Base-by-base conservation (phyloP, 192 early-diverging fungal species). In the Coemansia reversa region DNA sequence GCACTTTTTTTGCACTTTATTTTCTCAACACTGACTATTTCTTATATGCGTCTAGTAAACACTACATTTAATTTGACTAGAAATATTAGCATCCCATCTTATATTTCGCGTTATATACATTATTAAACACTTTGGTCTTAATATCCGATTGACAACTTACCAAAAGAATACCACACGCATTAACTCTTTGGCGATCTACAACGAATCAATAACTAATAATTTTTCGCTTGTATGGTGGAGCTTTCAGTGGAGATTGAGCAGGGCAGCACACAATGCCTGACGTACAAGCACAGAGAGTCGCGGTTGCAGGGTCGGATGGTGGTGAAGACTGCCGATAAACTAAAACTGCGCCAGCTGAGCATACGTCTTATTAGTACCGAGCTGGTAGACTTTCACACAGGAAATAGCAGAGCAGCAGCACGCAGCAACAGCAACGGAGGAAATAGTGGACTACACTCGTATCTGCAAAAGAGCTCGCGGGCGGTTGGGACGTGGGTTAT, bases 331-430 rank as follows among this genome's bases (percentile, higher is more conserved):
- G 61, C 52, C 19, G 70, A 74, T 67, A 66, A 53, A 53, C 67
- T 70, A 5, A 74, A 79, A 39, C 59, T 79, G 16, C 67, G 71
- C 0, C 71, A 79, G 29, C 61, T 74, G 8, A 66, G 47, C 20
- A 60, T 79, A 24, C 76, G 76, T 0, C 71, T 79, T 0, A 20
- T 70, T 0, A 52, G 60, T 51, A 72, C 70, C 5, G 76, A 79
- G 55, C 65, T 79, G 0, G 71, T 79, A 0, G 76, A 79, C 33
- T 62, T 79, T 50, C 60, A 63, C 24, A 49, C 27, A 48, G 6
- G 28, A 53, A 25, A 22, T 39, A 35, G 35, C 57, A 22, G 16
- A 9, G 1, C 51, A 42, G n/a, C 23, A 12, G 39, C 45, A 25
- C 35, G 28, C 49, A 35, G 16, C 14, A 18, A 28, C 9, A 22